Percentiles rank a stretch among this genome's conserved stretches.
These are phyloP conservation scores for Boletus reticulatus DNA, from an alignment of 768 basidiomycete species.

Conservation along the genomic window DNA sequence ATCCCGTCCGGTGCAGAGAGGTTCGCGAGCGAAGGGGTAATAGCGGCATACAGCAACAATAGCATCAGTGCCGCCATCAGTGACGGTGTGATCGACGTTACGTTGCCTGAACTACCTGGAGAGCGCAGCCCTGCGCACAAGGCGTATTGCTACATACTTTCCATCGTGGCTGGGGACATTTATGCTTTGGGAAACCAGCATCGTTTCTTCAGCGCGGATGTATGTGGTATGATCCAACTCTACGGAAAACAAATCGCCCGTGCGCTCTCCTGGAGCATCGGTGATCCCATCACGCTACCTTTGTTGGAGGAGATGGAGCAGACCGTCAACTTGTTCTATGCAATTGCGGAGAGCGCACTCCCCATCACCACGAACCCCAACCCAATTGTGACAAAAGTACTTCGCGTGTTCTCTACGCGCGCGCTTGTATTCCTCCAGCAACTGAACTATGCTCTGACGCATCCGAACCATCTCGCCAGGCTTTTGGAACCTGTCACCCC, in stretches of 20 bases:
- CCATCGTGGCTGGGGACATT: constrained; percentile 73
- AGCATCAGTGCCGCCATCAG: constrained; percentile 75
- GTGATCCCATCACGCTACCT: constrained; percentile 71
- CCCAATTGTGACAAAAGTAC: constrained; percentile 58
- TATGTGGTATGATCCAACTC: constrained; percentile 81
- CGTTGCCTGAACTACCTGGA: constrained; percentile 65
- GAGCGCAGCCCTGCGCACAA: constrained; percentile 78
- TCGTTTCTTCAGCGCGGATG: constrained; percentile 82
- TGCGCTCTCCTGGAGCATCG: constrained; percentile 80
- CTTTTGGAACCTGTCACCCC: constrained; percentile 75
- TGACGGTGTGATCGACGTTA: constrained; percentile 65
- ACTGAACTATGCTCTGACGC: constrained; percentile 85
- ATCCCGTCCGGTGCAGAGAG: constrained; percentile 78
- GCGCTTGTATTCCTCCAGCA: constrained; percentile 79
- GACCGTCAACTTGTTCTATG: constrained; percentile 72
- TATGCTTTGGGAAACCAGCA: constrained; percentile 59
- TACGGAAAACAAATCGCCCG: constrained; percentile 78
- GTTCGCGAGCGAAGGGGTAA: constrained; percentile 78
- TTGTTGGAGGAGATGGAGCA: constrained; percentile 83
- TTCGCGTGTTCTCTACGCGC: constrained; percentile 65
- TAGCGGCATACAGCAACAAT: constrained; percentile 83
- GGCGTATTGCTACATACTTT: constrained; percentile 82
- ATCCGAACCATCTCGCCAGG: constrained; percentile 85
- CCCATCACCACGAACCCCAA: constrained; percentile 17
- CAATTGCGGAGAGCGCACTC: constrained; percentile 54